A percentile compares a stretch with the other conserved stretches of the same genome.
Conservation (phyloP, 257 asterid species). For the Fraxinus excelsior region DNA sequence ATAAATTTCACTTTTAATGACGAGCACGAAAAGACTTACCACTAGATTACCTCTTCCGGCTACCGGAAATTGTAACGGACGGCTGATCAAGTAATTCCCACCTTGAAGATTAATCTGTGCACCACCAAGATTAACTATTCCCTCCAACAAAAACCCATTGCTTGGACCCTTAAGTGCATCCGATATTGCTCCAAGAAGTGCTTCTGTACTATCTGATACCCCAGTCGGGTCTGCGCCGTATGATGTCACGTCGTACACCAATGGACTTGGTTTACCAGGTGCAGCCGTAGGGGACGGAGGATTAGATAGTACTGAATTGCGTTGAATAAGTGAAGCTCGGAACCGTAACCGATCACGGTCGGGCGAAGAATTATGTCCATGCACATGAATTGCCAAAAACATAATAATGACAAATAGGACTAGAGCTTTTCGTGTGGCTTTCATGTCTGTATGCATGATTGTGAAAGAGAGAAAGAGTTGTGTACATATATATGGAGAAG, state of each 20-base stretch:
- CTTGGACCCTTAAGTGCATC: slow-evolving; percentile 68
- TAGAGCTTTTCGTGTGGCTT: slow-evolving; percentile 15
- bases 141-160: slow-evolving; percentile 53
- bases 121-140: slow-evolving; percentile 83
- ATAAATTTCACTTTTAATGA: no score
- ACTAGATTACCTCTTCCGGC: slow-evolving; percentile 71
- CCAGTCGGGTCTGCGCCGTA: slow-evolving; percentile 95
- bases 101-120: slow-evolving; percentile 80
- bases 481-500: neutral
- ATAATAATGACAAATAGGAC: neutral
- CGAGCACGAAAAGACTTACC: slow-evolving; percentile 41
- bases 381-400: slow-evolving; percentile 20
- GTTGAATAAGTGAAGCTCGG: slow-evolving; percentile 30
- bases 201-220: slow-evolving; percentile 65
- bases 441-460: slow-evolving; percentile 1
- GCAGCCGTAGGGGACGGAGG: neutral
- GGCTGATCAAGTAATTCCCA: slow-evolving; percentile 78
- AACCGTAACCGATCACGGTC: slow-evolving; percentile 19
- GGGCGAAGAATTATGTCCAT: slow-evolving; percentile 19
- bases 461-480: neutral
- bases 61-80: slow-evolving; percentile 62
- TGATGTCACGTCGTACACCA: slow-evolving; percentile 58
- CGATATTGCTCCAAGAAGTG: slow-evolving; percentile 57
- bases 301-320: slow-evolving; percentile 1
- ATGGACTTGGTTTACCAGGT: neutral